Conservation (phyloP, 75 land plant species). For the Ceratopteris richardii region DNA sequence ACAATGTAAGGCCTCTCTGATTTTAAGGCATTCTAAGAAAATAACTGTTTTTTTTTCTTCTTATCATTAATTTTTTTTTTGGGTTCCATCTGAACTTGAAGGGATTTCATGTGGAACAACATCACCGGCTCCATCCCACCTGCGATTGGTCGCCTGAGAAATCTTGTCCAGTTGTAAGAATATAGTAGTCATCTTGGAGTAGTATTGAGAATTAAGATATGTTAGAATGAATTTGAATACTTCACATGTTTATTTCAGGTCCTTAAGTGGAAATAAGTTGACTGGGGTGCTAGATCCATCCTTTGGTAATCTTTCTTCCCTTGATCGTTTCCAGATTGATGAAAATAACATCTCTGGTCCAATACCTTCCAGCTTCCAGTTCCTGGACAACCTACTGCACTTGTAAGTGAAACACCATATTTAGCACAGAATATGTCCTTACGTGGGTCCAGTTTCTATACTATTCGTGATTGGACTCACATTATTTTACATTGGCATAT, state of each 20-base stretch:
- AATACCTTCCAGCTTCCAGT: slow-evolving; percentile 56
- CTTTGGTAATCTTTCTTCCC: slow-evolving; percentile 51
- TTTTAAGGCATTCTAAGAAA: neutral
- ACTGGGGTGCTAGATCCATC: slow-evolving; percentile 68
- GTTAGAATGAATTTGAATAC: slow-evolving; percentile 14
- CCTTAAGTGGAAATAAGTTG: slow-evolving; percentile 66
- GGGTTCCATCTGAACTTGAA: too few species aligned
- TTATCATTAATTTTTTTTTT: too few species aligned
- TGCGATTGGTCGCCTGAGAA: neutral
- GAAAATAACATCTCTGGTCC: slow-evolving; percentile 66
- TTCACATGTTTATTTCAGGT: slow-evolving; percentile 16
- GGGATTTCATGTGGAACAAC: slow-evolving; percentile 12
- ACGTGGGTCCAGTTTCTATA: too few species aligned
- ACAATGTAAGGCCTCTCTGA: neutral
- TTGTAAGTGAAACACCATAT: slow-evolving; percentile 41
- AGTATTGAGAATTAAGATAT: slow-evolving; percentile 1
- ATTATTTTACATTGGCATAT: too few species aligned
- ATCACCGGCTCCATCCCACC: slow-evolving; percentile 10
- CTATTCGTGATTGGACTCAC: too few species aligned
- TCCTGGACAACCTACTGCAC: slow-evolving; percentile 38
- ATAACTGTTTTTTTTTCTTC: too few species aligned
- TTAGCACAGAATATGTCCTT: neutral
- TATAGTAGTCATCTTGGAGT: too few species aligned
- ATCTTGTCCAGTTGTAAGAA: neutral
- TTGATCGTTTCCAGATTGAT: slow-evolving; percentile 68